Percentiles rank a stretch among this genome's conserved stretches.
phyloP scores from a whole-genome alignment of 768 basidiomycete species.

The Butyriboletus loyo region DNA sequence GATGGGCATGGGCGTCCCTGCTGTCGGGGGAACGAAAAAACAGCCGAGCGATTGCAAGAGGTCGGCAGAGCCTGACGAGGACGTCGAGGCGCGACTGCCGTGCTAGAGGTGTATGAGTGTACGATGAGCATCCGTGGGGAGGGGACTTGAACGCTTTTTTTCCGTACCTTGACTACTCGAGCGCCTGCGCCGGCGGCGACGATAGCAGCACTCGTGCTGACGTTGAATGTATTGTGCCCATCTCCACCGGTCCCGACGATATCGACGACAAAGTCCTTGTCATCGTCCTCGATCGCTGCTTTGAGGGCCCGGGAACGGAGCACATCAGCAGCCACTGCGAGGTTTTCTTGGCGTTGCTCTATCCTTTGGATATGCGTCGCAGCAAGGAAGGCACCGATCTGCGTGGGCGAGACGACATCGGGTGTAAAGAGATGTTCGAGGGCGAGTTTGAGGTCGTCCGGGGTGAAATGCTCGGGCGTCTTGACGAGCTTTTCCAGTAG shows the following conservation, averaged over 20 bases:
- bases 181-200: conserved; percentile 95
- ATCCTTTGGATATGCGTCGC: conserved; percentile 78
- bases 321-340: conserved; percentile 76
- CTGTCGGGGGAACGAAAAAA: conserved; percentile 61
- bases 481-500: conserved; percentile 76
- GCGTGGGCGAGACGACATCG: conserved; percentile 58
- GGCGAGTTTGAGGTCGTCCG: conserved; percentile 68
- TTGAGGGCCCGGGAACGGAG: conserved; percentile 66
- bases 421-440: conserved; percentile 75
- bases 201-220: conserved; percentile 90
- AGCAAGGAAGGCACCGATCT: conserved; percentile 88
- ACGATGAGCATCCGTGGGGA: background rate
- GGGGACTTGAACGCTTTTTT: background rate
- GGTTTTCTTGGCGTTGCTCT: conserved; percentile 70
- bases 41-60: conserved; percentile 83
- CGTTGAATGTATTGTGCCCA: conserved; percentile 94
- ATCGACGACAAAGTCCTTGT: conserved; percentile 67
- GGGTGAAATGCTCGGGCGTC: conserved; percentile 78
- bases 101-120: conserved; percentile 51
- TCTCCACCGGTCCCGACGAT: conserved; percentile 64
- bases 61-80: conserved; percentile 92
- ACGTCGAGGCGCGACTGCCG: conserved; percentile 87
- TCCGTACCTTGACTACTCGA: conserved; percentile 79
- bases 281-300: conserved; percentile 53
- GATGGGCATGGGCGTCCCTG: conserved; percentile 43